These are phyloP conservation scores for Sarocladiaceae sp. DNA, from an alignment of 2,329 filamentous ascomycete species.

Conservation along the genomic window DNA sequence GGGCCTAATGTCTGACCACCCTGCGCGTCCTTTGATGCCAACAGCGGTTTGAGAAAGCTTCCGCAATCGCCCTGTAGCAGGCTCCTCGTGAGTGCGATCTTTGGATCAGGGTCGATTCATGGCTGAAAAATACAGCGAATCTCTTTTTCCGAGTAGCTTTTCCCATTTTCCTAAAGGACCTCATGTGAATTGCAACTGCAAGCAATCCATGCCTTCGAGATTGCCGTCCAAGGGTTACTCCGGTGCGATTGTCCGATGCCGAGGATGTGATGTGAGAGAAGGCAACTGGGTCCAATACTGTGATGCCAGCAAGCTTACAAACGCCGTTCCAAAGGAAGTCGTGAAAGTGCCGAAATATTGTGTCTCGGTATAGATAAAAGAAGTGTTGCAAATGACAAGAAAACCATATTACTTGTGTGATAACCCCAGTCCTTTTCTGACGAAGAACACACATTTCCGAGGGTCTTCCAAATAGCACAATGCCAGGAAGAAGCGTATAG, in stretches of 20 bases:
- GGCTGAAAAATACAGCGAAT: conserved; percentile 5
- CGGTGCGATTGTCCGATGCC: not conserved
- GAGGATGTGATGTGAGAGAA: conserved; percentile 2
- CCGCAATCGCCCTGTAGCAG: not conserved
- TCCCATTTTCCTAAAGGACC: not conserved
- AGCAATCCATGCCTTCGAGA: conserved; percentile 2
- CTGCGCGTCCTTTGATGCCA: not conserved
- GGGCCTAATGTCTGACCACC: not conserved
- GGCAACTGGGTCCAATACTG: not conserved
- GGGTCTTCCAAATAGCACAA: not conserved
- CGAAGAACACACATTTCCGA: not conserved
- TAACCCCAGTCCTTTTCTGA: conserved; percentile 1
- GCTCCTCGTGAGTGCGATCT: not conserved
- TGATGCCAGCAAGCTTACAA: conserved; percentile 2
- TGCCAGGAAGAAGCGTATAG: conserved; percentile 1
- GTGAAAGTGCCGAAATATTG: conserved; percentile 1
- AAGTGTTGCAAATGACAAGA: conserved; percentile 3
- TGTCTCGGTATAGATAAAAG: conserved; percentile 2
- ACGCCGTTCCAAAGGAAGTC: conserved; percentile 2
- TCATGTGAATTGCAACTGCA: not conserved
- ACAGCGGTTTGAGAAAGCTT: conserved; percentile 3
- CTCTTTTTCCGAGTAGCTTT: not conserved
- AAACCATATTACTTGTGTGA: conserved; percentile 2
- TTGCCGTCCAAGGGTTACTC: conserved; percentile 1
- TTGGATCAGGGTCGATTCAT: not conserved